These are phyloP conservation scores for Apiospora marii DNA, from an alignment of 2,329 filamentous ascomycete species.

Conservation along the genomic window DNA sequence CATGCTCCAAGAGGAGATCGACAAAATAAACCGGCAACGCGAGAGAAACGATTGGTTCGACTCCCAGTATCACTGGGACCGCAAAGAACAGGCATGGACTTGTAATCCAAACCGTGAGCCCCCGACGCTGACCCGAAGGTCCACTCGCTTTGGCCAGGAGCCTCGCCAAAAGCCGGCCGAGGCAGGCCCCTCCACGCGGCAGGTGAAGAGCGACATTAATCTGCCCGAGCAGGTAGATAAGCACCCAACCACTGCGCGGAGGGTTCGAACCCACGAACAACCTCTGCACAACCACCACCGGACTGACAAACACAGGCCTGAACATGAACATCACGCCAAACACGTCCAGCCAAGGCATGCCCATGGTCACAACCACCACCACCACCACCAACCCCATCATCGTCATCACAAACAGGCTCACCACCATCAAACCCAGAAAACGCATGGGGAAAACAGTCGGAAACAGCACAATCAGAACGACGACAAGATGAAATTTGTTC, in stretches of 20 bases:
- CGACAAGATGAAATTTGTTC: neutral
- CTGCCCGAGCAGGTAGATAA: neutral
- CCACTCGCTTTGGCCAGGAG: too few relatives aligned
- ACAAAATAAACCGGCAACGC: neutral
- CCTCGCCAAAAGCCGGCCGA: neutral
- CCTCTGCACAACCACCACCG: neutral
- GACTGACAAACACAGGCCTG: neutral
- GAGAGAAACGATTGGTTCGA: neutral
- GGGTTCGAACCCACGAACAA: neutral
- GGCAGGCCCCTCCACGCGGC: too few relatives aligned
- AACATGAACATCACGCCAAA: neutral
- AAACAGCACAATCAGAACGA: neutral
- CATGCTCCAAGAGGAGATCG: neutral
- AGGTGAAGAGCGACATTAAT: conserved; percentile 2
- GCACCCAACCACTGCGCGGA: neutral
- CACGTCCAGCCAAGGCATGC: neutral
- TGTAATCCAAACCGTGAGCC: neutral
- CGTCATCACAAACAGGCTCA: neutral
- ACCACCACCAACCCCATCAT: neutral
- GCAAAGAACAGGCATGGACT: neutral
- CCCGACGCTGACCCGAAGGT: neutral
- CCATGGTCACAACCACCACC: neutral
- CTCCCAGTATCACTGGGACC: neutral
- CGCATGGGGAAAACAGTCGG: neutral
- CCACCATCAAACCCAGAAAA: neutral